Evolutionary conservation across 129 eudicot genomes (phyloP), one percentile per base, ranked within the genome.

Genomic region (Calendula officinalis): DNA sequence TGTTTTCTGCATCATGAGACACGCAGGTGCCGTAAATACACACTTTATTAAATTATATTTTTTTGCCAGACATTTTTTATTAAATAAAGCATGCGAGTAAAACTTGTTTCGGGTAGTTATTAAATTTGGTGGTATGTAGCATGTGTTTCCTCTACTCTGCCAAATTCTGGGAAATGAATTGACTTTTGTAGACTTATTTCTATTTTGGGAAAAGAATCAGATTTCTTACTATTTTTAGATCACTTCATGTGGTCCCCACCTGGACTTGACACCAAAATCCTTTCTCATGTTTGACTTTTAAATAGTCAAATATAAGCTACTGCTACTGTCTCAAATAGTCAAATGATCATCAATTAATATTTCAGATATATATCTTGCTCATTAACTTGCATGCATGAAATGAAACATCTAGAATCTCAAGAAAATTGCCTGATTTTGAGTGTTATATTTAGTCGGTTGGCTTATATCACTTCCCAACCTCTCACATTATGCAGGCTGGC

Each of bases 181-280:
- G 42, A 60, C 53, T 32, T 17, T 32, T n/a, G n/a, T n/a, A n/a
- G n/a, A 70, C 75, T 70, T 32, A 36, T 59, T 60, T 71, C 69
- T 60, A 60, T 51, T 27, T 70, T n/a, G 11, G 61, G 54, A 55
- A 68, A 55, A 6, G 11, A 22, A 43, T 64, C 69, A 27, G 45
- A 64, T 64, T 50, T 49, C 33, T 43, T 60, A 5, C 8, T 68
- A 41, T 47, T 45, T 60, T 56, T 9, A 12, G 45, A 6, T 30
- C 27, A 30, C 50, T 17, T 60, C 68, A 22, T 2, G 30, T 22
- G 53, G 49, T 8, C 64, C 72, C 54, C 43, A 54, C 13, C 46
- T 64, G 57, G 34, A 64, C 45, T 34, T 36, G n/a, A 35, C 62
- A 51, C 60, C 12, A 67, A 53, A 37, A 16, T 17, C 5, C 6